phyloP scores from a whole-genome alignment of 106 monocot species.

The Allium fistulosum region DNA sequence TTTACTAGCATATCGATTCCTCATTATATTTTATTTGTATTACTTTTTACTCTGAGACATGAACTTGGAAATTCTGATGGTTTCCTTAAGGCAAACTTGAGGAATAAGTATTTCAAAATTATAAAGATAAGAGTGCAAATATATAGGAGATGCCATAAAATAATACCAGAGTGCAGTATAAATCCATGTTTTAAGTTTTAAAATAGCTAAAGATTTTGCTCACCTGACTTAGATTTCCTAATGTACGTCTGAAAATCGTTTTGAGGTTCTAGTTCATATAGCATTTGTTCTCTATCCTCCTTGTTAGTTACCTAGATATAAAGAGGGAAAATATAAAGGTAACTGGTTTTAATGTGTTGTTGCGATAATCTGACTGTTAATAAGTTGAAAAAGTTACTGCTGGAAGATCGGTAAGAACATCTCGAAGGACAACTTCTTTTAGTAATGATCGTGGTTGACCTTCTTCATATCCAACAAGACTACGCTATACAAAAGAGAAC shows the following conservation, averaged over 20 bases:
- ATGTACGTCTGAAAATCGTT: constrained; percentile 25
- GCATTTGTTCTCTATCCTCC: constrained; percentile 19
- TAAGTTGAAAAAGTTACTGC: constrained; percentile 23
- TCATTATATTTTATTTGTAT: too few relatives aligned
- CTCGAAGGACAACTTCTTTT: constrained; percentile 66
- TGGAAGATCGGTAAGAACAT: constrained; percentile 90
- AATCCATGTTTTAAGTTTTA: too few relatives aligned
- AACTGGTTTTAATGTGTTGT: not conserved
- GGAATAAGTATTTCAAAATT: too few relatives aligned
- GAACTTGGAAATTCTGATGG: too few relatives aligned
- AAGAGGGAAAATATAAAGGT: not conserved
- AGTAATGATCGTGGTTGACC: constrained; percentile 40
- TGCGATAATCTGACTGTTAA: not conserved
- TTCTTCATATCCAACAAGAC: constrained; percentile 77
- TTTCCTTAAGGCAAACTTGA: too few relatives aligned
- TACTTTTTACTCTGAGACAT: too few relatives aligned
- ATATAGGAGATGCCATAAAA: not conserved
- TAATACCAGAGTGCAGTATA: not conserved
- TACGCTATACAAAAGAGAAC: constrained; percentile 39
- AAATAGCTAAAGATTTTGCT: not conserved
- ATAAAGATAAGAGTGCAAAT: too few relatives aligned
- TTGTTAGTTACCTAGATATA: constrained; percentile 18
- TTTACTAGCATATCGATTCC: too few relatives aligned
- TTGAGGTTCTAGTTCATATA: constrained; percentile 21
- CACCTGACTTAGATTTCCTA: constrained; percentile 11